Base-by-base conservation (phyloP, 1,284 basidiomycete species). In the Apiotrichum brassicae region DNA sequence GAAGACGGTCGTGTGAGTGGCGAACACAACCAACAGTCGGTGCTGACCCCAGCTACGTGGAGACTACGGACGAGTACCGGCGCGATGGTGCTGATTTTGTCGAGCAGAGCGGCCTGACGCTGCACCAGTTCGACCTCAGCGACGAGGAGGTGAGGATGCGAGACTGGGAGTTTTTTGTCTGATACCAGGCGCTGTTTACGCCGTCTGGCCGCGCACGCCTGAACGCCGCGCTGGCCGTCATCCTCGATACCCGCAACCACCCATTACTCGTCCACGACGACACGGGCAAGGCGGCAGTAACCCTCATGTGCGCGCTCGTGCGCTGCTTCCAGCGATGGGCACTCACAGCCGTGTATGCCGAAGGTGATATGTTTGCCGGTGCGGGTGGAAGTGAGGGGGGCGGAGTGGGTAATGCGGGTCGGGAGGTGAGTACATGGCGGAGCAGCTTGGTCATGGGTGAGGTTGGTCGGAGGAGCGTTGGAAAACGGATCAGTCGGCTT, bases 291-390 rank as follows among this genome's bases (percentile, higher is more conserved):
- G 64, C 63, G 11, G 62, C 60, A 12, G 57, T 57, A 11, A 66
- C 65, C 6, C 53, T 71, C 14, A 36, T 71, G 4, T 66, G 65
- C 33, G 60, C 64, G 9, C 54, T 71, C 18, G 57, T 70, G 13
- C 58, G 70, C 19, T 53, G 64, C 24, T 60, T 70, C 37, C 64
- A 71, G 43, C 55, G 61, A 6, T 71, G 70, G 70, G 65, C 62
- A 35, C 56, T 71, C 49, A 68, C 66, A 2, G 63, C 66, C 19
- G 54, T 65, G 4, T 71, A 59, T 52, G 65, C 65, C 2, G 69
- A 71, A 48, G 66, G 65, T 0, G 69, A 71, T 53, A 65, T 71
- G 60, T 72, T 71, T 48, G 66, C 71, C n/a, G 69, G 69, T 23
- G 68, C 70, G 6, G 67, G 68, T 8, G 69, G 69, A 2, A 59